Base-by-base conservation (phyloP, 1,284 basidiomycete species). In the Leucocoprinus gongylophorus region DNA sequence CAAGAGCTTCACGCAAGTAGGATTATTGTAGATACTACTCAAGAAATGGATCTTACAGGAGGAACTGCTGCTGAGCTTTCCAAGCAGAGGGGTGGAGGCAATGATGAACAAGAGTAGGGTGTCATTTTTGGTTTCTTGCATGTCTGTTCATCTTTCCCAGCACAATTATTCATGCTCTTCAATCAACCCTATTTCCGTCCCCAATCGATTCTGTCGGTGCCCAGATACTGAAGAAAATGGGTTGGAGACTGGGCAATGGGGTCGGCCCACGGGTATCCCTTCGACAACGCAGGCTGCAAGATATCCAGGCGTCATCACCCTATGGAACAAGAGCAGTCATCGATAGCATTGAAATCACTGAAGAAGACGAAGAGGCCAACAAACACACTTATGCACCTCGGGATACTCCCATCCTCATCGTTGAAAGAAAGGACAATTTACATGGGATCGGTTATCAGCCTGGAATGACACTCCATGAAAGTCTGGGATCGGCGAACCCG, bases 191-290 rank as follows among this genome's bases (percentile, higher is more conserved):
- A 58, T 67, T 83, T 20, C 84, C 79, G 35, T 70, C 74, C 44
- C 78, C 75, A 35, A 83, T 80, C 40, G 85, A 89, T 56, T 88
- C 88, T 6, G 72, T 78, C 20, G 94, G 94, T 0, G 84, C 88
- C 7, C 80, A 82, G 29, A 81, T 98, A 3, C 76, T 99, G 45
- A 86, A 85, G 68, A 94, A 92, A 67, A 95, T 98, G 84, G 95
- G 95, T 0, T 98, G 95, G 95, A 78, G 86, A 51, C 70, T 84
- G 0, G 95, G 95, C 0, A 92, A 97, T 66, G 95, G 94, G 4
- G 81, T 98, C 23, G 95, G 95, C 0, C 92, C 94, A 1, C 81
- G 94, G 6, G 73, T 98, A n/a, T 84, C 91, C 1, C 79, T 87
- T 51, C 76, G 81, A 35, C 84, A 90, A 62, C 80, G 87, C 35